phyloP scores from a whole-genome alignment of 129 eudicot genomes.

The Centrapalus pauciflorus region DNA sequence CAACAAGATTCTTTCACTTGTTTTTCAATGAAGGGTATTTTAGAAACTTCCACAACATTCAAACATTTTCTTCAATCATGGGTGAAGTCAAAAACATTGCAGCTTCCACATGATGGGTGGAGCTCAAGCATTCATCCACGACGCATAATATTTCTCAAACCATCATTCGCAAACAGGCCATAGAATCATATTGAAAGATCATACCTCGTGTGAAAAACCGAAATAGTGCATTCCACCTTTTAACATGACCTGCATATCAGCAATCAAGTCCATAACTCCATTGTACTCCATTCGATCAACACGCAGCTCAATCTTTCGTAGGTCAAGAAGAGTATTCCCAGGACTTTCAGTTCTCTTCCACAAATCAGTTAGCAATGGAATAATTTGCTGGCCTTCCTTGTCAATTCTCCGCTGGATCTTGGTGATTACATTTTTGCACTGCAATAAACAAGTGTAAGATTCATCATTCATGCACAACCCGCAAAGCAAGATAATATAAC shows the following conservation, averaged over 20 bases:
- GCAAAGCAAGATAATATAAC: neutral
- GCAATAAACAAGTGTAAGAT: constrained; percentile 22
- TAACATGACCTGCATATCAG: constrained; percentile 82
- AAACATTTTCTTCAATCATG: neutral
- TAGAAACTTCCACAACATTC: neutral
- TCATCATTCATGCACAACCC: neutral
- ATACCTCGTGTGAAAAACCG: constrained; percentile 82
- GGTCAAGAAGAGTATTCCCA: constrained; percentile 54
- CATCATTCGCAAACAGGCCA: neutral
- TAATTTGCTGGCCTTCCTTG: constrained; percentile 75
- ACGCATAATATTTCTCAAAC: neutral
- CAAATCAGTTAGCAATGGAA: constrained; percentile 76
- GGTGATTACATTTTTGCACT: constrained; percentile 81
- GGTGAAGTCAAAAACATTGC: neutral
- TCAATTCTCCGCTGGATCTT: constrained; percentile 79
- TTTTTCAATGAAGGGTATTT: neutral
- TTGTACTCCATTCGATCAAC: constrained; percentile 56
- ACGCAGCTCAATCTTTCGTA: constrained; percentile 60
- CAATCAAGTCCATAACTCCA: constrained; percentile 70
- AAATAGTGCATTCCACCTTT: constrained; percentile 63
- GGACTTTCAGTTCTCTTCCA: constrained; percentile 72
- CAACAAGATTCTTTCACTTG: too few relatives aligned
- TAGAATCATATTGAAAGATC: neutral
- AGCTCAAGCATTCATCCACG: neutral
- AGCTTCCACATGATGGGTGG: neutral